Percentiles rank a stretch among this genome's conserved stretches.
These are phyloP conservation scores for Monosporascus ibericus DNA, from an alignment of 2,329 filamentous ascomycete species.

Conservation along the genomic window DNA sequence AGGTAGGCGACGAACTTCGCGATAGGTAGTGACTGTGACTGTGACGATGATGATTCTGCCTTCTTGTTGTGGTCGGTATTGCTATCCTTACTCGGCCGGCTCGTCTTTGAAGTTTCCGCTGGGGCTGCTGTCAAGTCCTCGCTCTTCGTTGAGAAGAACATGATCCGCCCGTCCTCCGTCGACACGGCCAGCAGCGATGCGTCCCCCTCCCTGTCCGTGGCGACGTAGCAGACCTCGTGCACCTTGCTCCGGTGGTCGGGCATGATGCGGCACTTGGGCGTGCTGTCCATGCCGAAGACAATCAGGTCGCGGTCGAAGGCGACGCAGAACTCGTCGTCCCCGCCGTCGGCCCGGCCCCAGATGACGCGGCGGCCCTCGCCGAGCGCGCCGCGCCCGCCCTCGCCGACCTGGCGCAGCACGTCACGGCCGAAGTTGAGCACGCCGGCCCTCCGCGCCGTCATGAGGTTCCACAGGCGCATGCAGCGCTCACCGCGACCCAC, in stretches of 20 bases:
- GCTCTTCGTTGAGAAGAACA: slow-evolving; percentile 70
- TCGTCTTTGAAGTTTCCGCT: neutral
- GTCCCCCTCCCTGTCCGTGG: slow-evolving; percentile 42
- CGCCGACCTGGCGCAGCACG: slow-evolving; percentile 68
- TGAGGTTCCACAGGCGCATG: slow-evolving; percentile 93
- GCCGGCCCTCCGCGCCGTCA: slow-evolving; percentile 92
- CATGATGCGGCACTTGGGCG: slow-evolving; percentile 68
- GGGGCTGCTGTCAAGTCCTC: slow-evolving; percentile 33
- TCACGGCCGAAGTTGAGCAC: slow-evolving; percentile 78
- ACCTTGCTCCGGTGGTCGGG: slow-evolving; percentile 68
- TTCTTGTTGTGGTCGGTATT: slow-evolving; percentile 26
- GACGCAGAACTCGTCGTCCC: slow-evolving; percentile 72
- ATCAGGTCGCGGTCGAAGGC: slow-evolving; percentile 81
- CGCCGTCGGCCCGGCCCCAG: slow-evolving; percentile 68
- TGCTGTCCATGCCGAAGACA: slow-evolving; percentile 84
- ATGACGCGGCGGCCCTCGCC: slow-evolving; percentile 79
- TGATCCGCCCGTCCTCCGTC: slow-evolving; percentile 82
- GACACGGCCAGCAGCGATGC: slow-evolving; percentile 63
- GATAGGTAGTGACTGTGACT: slow-evolving; percentile 35
- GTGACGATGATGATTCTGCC: slow-evolving; percentile 6
- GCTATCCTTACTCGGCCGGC: too few species aligned
- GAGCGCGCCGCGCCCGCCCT: slow-evolving; percentile 66
- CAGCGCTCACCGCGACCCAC: slow-evolving; percentile 84
- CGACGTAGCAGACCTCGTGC: slow-evolving; percentile 72
- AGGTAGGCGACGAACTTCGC: slow-evolving; percentile 69